A percentile compares a stretch with the other conserved stretches of the same genome.
These are phyloP conservation scores for Thalassiosira mediterranea DNA, from an alignment of 352 stramenopile genomes.

Conservation along the genomic window DNA sequence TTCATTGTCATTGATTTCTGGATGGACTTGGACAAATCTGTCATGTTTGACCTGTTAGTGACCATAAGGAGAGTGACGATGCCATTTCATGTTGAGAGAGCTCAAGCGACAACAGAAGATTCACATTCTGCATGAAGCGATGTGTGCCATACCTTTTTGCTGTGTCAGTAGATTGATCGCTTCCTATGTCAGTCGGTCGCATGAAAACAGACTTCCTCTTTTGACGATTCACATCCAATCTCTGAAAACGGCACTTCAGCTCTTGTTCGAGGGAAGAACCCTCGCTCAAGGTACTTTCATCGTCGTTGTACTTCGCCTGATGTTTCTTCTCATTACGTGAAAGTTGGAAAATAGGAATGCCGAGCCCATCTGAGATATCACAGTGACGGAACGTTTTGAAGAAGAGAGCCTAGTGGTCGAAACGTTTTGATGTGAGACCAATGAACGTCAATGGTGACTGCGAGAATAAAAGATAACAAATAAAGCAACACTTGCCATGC, in stretches of 20 bases:
- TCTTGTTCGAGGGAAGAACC: constrained; percentile 39
- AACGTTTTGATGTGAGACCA: too few relatives aligned
- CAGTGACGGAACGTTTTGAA: constrained; percentile 79
- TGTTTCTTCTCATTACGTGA: constrained; percentile 73
- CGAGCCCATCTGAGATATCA: constrained; percentile 58
- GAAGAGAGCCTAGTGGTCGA: too few relatives aligned
- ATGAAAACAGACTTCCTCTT: constrained; percentile 51
- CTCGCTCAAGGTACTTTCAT: constrained; percentile 65
- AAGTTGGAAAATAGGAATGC: constrained; percentile 79
- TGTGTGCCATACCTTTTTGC: too few relatives aligned
- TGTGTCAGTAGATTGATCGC: constrained; percentile 32
- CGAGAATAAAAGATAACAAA: too few relatives aligned
- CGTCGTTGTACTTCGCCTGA: constrained; percentile 75
- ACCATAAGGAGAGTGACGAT: too few relatives aligned
- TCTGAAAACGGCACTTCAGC: constrained; percentile 54
- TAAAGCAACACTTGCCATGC: too few relatives aligned
- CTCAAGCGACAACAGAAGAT: too few relatives aligned
- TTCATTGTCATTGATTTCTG: constrained; percentile 19
- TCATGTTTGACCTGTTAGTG: constrained; percentile 45
- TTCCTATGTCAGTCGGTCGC: constrained; percentile 41
- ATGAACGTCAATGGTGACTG: too few relatives aligned
- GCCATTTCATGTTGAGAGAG: too few relatives aligned
- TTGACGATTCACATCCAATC: constrained; percentile 68
- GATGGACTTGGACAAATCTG: constrained; percentile 32
- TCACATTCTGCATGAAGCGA: too few relatives aligned